Evolutionary conservation across 768 basidiomycete species (phyloP).

Genomic region (Trametes villosa): DNA sequence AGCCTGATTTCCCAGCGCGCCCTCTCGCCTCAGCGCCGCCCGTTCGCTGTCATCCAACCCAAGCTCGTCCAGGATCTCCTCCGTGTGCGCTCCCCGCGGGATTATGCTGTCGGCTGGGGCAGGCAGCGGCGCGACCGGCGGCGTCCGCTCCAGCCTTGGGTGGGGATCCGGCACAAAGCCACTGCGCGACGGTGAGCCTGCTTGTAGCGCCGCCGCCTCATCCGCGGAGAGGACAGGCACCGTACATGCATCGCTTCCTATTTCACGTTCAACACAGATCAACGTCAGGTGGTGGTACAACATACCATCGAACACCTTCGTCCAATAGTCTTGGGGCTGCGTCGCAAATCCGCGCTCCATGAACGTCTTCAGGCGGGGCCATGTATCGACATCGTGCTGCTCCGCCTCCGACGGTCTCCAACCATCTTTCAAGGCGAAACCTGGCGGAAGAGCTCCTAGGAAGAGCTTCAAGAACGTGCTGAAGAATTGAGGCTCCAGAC

Average conservation of each 20-base stretch:
- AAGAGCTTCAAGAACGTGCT: constrained; percentile 61
- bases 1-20: constrained; percentile 15
- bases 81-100: constrained; percentile 21
- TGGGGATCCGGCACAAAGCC: constrained; percentile 24
- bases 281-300: neutral
- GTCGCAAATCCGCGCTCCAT: constrained; percentile 65
- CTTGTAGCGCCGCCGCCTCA: constrained; percentile 57
- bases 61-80: constrained; percentile 25
- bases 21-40: constrained; percentile 5
- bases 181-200: constrained; percentile 3
- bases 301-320: constrained; percentile 63
- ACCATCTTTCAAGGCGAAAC: constrained; percentile 47
- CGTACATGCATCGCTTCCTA: constrained; percentile 74
- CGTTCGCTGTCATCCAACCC: constrained; percentile 13
- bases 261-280: neutral
- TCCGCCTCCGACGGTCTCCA: constrained; percentile 58
- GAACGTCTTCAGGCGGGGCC: constrained; percentile 61
- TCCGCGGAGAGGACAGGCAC: constrained; percentile 66
- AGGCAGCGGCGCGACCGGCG: constrained; percentile 11
- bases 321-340: constrained; percentile 71
- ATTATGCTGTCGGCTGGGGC: neutral
- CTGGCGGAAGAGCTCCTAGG: constrained; percentile 49
- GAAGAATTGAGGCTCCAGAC: constrained; percentile 77
- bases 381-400: constrained; percentile 52
- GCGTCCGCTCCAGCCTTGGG: constrained; percentile 28